Evolutionary conservation across 2,329 filamentous ascomycete genomes (phyloP), one percentile per base, ranked within the genome.

Genomic region (Raffaelea ambrosiae): DNA sequence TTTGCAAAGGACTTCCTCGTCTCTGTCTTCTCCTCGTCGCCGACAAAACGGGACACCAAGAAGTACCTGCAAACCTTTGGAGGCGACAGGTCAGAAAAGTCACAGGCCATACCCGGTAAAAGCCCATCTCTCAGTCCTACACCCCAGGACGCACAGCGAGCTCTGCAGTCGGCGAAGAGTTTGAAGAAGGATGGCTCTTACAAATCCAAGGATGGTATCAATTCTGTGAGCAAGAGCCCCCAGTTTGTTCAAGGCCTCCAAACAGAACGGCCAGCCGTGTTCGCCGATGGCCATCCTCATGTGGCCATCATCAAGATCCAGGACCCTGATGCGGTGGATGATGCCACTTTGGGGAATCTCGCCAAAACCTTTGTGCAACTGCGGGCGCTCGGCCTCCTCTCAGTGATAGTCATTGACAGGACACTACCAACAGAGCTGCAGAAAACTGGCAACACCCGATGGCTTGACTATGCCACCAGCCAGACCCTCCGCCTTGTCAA

Each of bases 41-140:
- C 90, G 5, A 96, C 91, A 0, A 95, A 90, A 66, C 82, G 93
- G 58, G 93, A 98, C 68, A 89, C 90, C 43, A 90, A 86, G 65
- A 83, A 87, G 35, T 98, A 96, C 61, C 75, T 98, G 16, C 85
- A 93, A 57, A 90, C 88, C 52, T 95, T 96, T 63, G 83, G 80
- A 44, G 66, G 68, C 5, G 48, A 48, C 51, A 50, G 61, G 53
- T 46, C 59, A 56, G 18, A 55, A n/a, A 57, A 62, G 56, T 63
- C 59, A 54, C 63, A 59, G 47, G 53, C 54, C 50, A 65, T 58
- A 7, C 40, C 43, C 9, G n/a, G n/a, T n/a, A n/a, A n/a, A n/a
- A n/a, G n/a, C n/a, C n/a, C n/a, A n/a, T n/a, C n/a, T n/a, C n/a
- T n/a, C n/a, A n/a, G n/a, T n/a, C n/a, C n/a, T n/a, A n/a, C n/a